phyloP scores from a whole-genome alignment of 2,329 filamentous ascomycete species.

The Fusarium sterilihyphosum region DNA sequence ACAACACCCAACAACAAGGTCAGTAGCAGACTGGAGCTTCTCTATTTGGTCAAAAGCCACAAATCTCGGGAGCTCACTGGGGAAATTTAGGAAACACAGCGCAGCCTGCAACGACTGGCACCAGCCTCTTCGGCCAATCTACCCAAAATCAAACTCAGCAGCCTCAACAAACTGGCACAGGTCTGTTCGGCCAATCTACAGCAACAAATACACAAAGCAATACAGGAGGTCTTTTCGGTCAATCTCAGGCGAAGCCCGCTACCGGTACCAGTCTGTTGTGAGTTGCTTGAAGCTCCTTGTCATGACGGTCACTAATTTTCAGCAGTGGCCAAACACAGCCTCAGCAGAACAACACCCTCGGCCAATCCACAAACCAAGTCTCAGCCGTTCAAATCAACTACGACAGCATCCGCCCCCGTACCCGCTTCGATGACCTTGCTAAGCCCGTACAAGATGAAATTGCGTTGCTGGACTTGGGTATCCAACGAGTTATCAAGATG shows the following conservation, averaged over 20 bases:
- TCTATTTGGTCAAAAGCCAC: slow-evolving; percentile 26
- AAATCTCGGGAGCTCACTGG: slow-evolving; percentile 34
- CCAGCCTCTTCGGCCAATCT: slow-evolving; percentile 42
- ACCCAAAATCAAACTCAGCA: slow-evolving; percentile 26
- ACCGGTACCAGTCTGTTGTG: slow-evolving; percentile 47
- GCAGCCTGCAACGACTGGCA: slow-evolving; percentile 24
- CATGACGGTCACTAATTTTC: slow-evolving; percentile 26
- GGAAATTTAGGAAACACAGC: slow-evolving; percentile 25
- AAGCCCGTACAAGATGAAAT: slow-evolving; percentile 84
- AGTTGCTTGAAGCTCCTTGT: neutral
- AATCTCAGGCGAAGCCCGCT: slow-evolving; percentile 48
- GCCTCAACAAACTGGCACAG: slow-evolving; percentile 40
- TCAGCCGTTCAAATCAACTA: slow-evolving; percentile 83
- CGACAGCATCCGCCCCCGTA: slow-evolving; percentile 82
- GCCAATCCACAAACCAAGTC: slow-evolving; percentile 60
- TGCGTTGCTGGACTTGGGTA: slow-evolving; percentile 79
- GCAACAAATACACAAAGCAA: slow-evolving; percentile 35
- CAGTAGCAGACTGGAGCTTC: slow-evolving; percentile 23
- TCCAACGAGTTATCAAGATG: slow-evolving; percentile 81
- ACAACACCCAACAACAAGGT: slow-evolving; percentile 39
- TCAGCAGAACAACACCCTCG: slow-evolving; percentile 38
- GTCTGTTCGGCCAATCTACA: slow-evolving; percentile 45
- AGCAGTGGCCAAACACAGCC: slow-evolving; percentile 45
- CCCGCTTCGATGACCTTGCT: slow-evolving; percentile 89
- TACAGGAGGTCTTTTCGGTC: slow-evolving; percentile 47